phyloP scores from a whole-genome alignment of 2,329 filamentous ascomycete species.

The Cytospora paraplurivora region DNA sequence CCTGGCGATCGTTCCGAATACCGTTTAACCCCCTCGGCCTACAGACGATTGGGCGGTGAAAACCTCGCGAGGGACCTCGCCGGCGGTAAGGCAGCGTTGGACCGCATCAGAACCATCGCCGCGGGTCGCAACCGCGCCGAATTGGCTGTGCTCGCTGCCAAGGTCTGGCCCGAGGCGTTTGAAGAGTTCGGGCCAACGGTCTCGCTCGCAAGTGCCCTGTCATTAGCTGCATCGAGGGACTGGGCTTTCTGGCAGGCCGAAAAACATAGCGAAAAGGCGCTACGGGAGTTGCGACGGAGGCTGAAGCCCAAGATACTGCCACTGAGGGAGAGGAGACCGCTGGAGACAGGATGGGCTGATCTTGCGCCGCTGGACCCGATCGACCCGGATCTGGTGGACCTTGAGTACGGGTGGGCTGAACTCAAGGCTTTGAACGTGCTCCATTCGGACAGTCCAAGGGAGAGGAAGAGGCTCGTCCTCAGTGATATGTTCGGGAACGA shows the following conservation, averaged over 20 bases:
- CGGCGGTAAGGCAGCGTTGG: conserved; percentile 19
- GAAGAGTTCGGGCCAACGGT: conserved; percentile 8
- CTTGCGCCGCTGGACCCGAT: conserved; percentile 4
- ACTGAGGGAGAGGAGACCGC: background rate
- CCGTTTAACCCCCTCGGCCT: background rate
- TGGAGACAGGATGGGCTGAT: background rate
- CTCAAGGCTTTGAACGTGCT: background rate
- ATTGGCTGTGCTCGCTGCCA: conserved; percentile 11
- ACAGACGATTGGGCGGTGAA: conserved; percentile 18
- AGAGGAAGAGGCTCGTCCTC: background rate
- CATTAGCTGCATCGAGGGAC: conserved; percentile 15
- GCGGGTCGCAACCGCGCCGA: background rate
- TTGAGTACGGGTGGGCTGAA: conserved; percentile 4
- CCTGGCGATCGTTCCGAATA: background rate
- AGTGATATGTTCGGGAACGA: background rate
- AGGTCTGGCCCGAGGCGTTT: conserved; percentile 20
- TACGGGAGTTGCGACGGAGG: background rate
- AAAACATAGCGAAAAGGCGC: background rate
- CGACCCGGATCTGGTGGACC: background rate
- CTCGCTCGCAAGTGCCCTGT: conserved; percentile 8
- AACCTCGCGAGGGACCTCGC: conserved; percentile 22
- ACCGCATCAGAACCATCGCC: background rate
- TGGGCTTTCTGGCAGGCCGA: background rate
- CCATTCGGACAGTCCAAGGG: background rate
- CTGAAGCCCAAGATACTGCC: conserved; percentile 4